A percentile compares a stretch with the other conserved stretches of the same genome.
phyloP scores from a whole-genome alignment of 148 eudicot species.

The Chenopodium formosanum region DNA sequence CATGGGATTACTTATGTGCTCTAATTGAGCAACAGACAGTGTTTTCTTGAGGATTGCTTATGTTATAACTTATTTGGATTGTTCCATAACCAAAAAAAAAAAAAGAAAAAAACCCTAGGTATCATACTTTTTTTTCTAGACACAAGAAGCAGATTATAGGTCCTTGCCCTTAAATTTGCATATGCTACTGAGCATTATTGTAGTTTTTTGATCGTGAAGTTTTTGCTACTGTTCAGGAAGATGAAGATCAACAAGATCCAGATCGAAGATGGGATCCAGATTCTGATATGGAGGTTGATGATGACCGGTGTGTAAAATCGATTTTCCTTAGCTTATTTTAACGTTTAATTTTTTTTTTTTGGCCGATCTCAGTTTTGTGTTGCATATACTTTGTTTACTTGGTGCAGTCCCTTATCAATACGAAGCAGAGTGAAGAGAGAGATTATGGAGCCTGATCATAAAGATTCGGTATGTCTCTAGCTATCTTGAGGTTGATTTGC shows the following conservation, averaged over 20 bases:
- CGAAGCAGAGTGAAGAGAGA: conserved; percentile 72
- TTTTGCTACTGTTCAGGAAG: conserved; percentile 47
- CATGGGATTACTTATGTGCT: neutral
- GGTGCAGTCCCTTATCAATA: conserved; percentile 46
- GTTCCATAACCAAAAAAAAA: neutral
- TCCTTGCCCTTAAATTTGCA: conserved; percentile 31
- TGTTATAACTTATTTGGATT: neutral
- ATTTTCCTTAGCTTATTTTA: conserved; percentile 6
- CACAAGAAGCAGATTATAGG: neutral
- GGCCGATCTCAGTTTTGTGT: neutral
- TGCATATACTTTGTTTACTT: conserved; percentile 11
- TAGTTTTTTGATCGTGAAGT: conserved; percentile 1
- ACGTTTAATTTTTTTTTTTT: neutral
- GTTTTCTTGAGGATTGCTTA: neutral
- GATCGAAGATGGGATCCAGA: conserved; percentile 79
- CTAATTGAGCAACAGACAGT: neutral
- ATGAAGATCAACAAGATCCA: conserved; percentile 75
- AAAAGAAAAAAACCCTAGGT: neutral
- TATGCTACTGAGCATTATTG: conserved; percentile 15
- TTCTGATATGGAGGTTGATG: conserved; percentile 72
- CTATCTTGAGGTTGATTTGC: conserved; percentile 2
- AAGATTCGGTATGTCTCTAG: conserved; percentile 43
- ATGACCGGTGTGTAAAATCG: conserved; percentile 42
- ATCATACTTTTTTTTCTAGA: neutral
- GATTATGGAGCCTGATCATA: conserved; percentile 51